Evolutionary conservation across 441 rosid genomes (phyloP).

Genomic region (Mallotus japonicus): DNA sequence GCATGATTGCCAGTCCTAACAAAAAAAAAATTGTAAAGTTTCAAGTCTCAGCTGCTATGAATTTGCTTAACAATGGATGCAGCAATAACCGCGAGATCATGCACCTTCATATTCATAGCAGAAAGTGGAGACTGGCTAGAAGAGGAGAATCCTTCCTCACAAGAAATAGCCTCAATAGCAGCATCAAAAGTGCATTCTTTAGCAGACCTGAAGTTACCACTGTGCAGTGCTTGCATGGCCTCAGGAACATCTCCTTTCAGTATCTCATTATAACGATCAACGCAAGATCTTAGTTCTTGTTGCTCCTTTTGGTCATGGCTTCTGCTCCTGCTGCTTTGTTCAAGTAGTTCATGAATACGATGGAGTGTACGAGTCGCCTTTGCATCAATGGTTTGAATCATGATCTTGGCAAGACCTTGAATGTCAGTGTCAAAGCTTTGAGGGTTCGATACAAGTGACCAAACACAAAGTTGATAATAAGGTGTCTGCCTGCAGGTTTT

Average conservation of each 20-base stretch:
- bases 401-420: slow-evolving; percentile 30
- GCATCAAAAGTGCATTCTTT: slow-evolving; percentile 27
- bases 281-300: slow-evolving; percentile 24
- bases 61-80: slow-evolving; percentile 28
- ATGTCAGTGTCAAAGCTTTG: slow-evolving; percentile 26
- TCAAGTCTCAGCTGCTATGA: background rate
- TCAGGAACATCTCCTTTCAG: slow-evolving; percentile 29
- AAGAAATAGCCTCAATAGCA: slow-evolving; percentile 35
- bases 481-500: slow-evolving; percentile 38
- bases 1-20: too few species aligned
- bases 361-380: slow-evolving; percentile 24
- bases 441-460: slow-evolving; percentile 27
- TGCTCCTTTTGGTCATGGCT: background rate
- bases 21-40: too few species aligned
- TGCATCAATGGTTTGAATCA: slow-evolving; percentile 22
- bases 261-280: slow-evolving; percentile 28
- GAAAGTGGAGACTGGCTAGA: slow-evolving; percentile 24
- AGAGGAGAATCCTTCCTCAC: slow-evolving; percentile 28
- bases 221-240: slow-evolving; percentile 21
- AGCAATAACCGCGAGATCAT: slow-evolving; percentile 34
- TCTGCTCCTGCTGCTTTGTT: slow-evolving; percentile 1
- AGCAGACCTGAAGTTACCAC: slow-evolving; percentile 19
- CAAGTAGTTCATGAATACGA: slow-evolving; percentile 20
- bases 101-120: slow-evolving; percentile 30
- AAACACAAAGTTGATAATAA: slow-evolving; percentile 26